Evolutionary conservation across 1,284 basidiomycete species (phyloP), one percentile per base, ranked within the genome.

Genomic region (Trichosporon coremiiforme): DNA sequence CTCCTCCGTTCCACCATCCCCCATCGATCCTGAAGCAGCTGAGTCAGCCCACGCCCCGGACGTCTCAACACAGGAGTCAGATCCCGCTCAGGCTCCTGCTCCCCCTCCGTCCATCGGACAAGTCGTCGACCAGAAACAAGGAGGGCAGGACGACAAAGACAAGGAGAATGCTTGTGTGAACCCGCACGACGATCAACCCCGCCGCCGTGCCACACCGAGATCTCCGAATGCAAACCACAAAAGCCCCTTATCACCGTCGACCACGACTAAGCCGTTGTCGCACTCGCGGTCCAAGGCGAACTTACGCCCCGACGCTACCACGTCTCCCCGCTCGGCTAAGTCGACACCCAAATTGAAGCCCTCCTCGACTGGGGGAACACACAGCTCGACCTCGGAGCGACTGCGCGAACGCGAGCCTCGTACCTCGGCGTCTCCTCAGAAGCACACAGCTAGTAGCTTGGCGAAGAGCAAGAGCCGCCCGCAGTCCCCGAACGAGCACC

Each of bases 361-460:
- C 47, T 57, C 68, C 10, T 62, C 45, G 2, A 64, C 65, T 4
- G 65, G 57, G 29, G 22, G 33, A 50, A 38, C 29, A 31, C 17
- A 12, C 31, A 31, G 31, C 29, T 31, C 29, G 29, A 57, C 41
- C 17, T 53, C 50, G 20, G 50, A 53, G 20, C 50, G 50, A 10
- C 20, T 53, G 20, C 50, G 50, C 50, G 50, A 53, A 20, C 50
- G 50, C 10, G 50, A 53, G 8, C 22, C 50, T 6, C 50, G 63
- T 8, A 41, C 50, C 25, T 36, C 50, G 35, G 29, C 31, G 6
- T 22, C 55, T 35, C 66, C 65, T 22, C 29, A 45, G 17, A 69
- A 72, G 68, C 68, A 64, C 13, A 70, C 71, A 1, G 71, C 66
- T 12, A 60, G 66, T 33, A 68, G 66, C 36, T 55, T 69, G 12